Conservation (phyloP, 2,329 filamentous ascomycete genomes). For the Pseudogymnoascus sp. region DNA sequence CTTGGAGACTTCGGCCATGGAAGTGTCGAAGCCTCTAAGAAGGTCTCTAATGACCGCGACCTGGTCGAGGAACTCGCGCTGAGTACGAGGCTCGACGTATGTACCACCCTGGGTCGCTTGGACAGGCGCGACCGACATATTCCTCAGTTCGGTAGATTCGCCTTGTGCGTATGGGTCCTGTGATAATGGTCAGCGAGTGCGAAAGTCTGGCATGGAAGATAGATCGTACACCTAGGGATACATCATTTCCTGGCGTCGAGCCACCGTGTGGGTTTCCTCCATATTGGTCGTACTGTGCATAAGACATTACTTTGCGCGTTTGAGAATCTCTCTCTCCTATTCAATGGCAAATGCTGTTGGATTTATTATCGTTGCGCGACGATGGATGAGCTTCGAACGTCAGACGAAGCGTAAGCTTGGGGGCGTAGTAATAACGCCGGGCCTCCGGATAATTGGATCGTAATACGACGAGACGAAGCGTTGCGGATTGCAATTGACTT, state of each 20-base stretch:
- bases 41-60: constrained; percentile 58
- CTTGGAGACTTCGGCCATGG: constrained; percentile 58
- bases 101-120: constrained; percentile 15
- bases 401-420: constrained; percentile 3
- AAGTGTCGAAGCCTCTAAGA: constrained; percentile 56
- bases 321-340: background rate
- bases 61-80: constrained; percentile 59
- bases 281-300: constrained; percentile 48
- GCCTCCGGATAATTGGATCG: background rate
- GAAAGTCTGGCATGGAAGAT: background rate
- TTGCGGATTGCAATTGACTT: background rate
- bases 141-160: constrained; percentile 18
- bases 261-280: constrained; percentile 52
- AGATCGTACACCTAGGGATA: constrained; percentile 13
- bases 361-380: constrained; percentile 3
- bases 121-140: constrained; percentile 21
- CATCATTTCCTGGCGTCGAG: constrained; percentile 32
- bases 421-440: background rate
- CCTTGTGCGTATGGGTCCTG: constrained; percentile 17
- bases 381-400: background rate
- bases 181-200: constrained; percentile 5
- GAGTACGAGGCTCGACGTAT: constrained; percentile 39
- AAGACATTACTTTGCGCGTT: constrained; percentile 40
- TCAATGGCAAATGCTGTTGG: background rate
- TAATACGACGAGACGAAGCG: background rate